Evolutionary conservation across 345 rosid genomes (phyloP).

Genomic region (Dovyalis caffra): DNA sequence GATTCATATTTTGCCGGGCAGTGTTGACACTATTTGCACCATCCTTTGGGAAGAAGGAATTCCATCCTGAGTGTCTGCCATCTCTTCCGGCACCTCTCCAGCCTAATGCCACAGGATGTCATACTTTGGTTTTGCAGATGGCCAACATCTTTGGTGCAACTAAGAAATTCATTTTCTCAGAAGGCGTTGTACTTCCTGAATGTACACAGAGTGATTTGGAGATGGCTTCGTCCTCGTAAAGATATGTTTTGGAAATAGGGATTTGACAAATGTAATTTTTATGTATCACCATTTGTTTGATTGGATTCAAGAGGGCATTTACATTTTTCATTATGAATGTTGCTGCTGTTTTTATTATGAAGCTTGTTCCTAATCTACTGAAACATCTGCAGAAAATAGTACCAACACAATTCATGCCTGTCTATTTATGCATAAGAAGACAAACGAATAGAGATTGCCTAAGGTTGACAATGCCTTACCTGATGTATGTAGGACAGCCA

Average conservation of each 20-base stretch:
- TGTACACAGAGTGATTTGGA: slow-evolving; percentile 18
- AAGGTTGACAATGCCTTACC: too few relatives aligned
- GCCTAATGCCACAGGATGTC: slow-evolving; percentile 46
- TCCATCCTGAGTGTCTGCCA: slow-evolving; percentile 73
- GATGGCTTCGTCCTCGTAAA: slow-evolving; percentile 24
- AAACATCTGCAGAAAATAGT: too few relatives aligned
- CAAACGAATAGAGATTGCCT: too few relatives aligned
- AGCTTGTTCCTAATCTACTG: too few relatives aligned
- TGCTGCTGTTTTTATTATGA: not conserved
- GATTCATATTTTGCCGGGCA: slow-evolving; percentile 78
- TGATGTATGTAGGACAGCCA: too few relatives aligned
- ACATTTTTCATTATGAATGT: not conserved
- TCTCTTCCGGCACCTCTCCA: slow-evolving; percentile 51
- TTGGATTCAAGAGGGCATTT: not conserved
- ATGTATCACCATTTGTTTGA: not conserved
- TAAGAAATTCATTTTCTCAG: slow-evolving; percentile 53
- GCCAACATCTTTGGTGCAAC: slow-evolving; percentile 58
- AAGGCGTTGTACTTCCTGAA: slow-evolving; percentile 34
- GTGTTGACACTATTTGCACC: slow-evolving; percentile 55
- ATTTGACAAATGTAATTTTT: not conserved
- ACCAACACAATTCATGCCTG: too few relatives aligned
- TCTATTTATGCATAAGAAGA: too few relatives aligned
- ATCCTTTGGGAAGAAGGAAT: slow-evolving; percentile 55
- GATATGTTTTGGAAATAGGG: not conserved
- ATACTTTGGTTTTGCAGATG: slow-evolving; percentile 50